These are phyloP conservation scores for Aureobasidium sp. DNA, from an alignment of 2,329 filamentous ascomycete genomes.

Conservation along the genomic window DNA sequence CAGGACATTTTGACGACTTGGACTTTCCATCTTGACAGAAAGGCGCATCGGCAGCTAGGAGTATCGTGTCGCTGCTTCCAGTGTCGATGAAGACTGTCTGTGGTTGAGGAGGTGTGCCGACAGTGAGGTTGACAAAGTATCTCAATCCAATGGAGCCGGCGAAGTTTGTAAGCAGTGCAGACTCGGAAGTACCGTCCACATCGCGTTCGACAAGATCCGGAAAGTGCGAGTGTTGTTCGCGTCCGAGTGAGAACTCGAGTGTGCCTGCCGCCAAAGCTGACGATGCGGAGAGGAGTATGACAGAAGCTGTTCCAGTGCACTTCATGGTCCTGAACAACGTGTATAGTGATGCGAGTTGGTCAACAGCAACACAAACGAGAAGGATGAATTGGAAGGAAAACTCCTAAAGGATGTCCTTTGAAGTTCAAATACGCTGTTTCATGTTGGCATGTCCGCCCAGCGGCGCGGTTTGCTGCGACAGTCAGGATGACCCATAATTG, in stretches of 20 bases:
- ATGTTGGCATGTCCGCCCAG: not conserved
- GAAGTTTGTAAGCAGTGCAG: not conserved
- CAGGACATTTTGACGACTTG: constrained; percentile 17
- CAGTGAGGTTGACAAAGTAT: constrained; percentile 17
- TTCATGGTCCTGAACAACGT: not conserved
- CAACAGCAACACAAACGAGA: not conserved
- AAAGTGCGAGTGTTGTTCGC: not conserved
- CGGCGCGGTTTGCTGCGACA: not conserved
- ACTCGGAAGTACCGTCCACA: not conserved
- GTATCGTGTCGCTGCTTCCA: constrained; percentile 26
- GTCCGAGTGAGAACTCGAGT: not conserved
- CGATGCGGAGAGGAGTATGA: not conserved
- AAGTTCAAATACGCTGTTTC: not conserved
- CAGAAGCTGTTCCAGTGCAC: not conserved
- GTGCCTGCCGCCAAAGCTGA: not conserved
- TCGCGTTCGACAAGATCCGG: not conserved
- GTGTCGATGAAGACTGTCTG: constrained; percentile 26
- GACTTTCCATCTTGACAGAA: not conserved
- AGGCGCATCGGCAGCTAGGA: constrained; percentile 17
- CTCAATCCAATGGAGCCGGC: not conserved
- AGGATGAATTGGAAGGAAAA: not conserved
- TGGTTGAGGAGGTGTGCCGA: constrained; percentile 25
- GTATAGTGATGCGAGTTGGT: no score
- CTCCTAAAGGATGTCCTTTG: no score
- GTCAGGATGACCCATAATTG: not conserved